These are phyloP conservation scores for Ustilago trichophora DNA, from an alignment of 1,284 basidiomycete genomes.

Conservation along the genomic window DNA sequence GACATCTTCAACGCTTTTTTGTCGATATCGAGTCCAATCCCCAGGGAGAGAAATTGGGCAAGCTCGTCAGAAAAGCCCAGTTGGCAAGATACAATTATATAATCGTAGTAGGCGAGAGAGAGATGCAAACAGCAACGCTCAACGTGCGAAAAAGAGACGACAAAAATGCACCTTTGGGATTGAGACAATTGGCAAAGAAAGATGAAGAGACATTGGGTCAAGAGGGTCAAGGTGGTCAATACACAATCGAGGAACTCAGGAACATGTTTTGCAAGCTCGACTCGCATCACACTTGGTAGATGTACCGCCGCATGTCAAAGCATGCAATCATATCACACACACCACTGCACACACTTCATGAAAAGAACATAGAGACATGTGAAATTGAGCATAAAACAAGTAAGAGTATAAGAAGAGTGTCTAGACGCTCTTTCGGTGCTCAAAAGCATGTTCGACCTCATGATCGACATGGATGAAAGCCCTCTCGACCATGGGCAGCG, in stretches of 20 bases:
- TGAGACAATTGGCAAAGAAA: conserved; percentile 9
- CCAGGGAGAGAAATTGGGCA: conserved; percentile 53
- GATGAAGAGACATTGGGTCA: not conserved
- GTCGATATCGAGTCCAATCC: conserved; percentile 56
- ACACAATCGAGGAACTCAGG: conserved; percentile 9
- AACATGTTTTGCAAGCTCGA: conserved; percentile 27
- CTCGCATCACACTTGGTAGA: conserved; percentile 29
- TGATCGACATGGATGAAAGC: conserved; percentile 60
- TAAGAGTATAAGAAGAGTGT: no score
- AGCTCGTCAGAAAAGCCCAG: conserved; percentile 56
- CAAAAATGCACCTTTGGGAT: conserved; percentile 9
- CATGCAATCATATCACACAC: no score
- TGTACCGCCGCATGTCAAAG: no score
- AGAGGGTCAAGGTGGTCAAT: conserved; percentile 9
- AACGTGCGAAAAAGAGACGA: conserved; percentile 52
- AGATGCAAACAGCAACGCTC: conserved; percentile 51
- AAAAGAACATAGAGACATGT: no score
- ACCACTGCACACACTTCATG: no score
- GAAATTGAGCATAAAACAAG: no score
- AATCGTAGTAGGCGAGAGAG: conserved; percentile 60
- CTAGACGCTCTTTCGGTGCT: conserved; percentile 50
- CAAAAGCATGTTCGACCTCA: conserved; percentile 55
- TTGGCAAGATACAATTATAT: conserved; percentile 58
- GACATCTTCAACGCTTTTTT: conserved; percentile 55
- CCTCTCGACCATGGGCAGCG: conserved; percentile 83